Evolutionary conservation across 768 basidiomycete species (phyloP), one percentile per base, ranked within the genome.

Genomic region (Hemileccinum rubropunctum): DNA sequence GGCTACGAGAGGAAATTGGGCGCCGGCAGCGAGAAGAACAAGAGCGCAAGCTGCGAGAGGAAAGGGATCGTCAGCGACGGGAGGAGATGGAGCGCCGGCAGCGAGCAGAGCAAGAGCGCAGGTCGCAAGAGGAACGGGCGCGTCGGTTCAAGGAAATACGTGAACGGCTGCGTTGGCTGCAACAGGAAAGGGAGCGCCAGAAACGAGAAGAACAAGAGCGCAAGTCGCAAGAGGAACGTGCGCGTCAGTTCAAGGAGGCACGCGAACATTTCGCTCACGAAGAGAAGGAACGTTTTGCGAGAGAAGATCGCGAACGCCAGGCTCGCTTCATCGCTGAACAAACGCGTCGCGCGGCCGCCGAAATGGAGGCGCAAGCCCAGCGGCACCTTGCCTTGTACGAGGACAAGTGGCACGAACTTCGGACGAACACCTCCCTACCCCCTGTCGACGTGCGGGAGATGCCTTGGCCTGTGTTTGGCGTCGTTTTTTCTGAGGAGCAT

Each of bases 381-480:
- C 50, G 44, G 12, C n/a, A 50, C 11, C 65, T 69, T 47, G 28
- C 33, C 14, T 0, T 63, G 6, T 73, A 73, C 49, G 66, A 70
- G n/a, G 58, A 18, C 37, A 73, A 71, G 47, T 76, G 75, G 75
- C 54, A 59, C 23, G 62, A 62, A 14, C 66, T 75, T 46, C 69
- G 65, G 49, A 51, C 50, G 6, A 58, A 21, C 30, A 45, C 50
- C 13, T n/a, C 42, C 1, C 26, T 62, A 0, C 50, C 72, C 6
- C 51, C 42, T 1, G 52, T 68, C 48, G 17, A 57, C 10, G 68
- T 72, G 50, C 41, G 39, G 20, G 62, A 73, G 43, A 52, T 80
- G 44, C 77, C 78, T 10, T 79, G 78, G 78, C 77, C 79, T 0
- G 47, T 71, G 28, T 59, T 78, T 15, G 41, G 62, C 38, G 35